Conservation (phyloP, 1,139 yeast species). For the Hansenula lynferdii region DNA sequence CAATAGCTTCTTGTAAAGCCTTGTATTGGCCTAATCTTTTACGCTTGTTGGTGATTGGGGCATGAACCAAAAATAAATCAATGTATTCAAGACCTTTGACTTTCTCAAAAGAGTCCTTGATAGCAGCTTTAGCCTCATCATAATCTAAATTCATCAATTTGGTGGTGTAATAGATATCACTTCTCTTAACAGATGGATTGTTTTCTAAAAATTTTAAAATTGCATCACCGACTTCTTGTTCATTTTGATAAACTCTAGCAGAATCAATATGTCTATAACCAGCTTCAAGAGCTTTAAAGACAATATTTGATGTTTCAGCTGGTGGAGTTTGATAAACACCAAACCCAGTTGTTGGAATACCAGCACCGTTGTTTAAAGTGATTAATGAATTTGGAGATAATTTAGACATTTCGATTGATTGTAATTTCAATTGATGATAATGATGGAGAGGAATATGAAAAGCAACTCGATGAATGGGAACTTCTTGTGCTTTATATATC, state of each 20-base stretch:
- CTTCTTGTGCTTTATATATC: too few species aligned
- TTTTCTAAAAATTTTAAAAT: slow-evolving; percentile 21
- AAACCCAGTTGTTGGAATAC: slow-evolving; percentile 5
- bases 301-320: slow-evolving; percentile 19
- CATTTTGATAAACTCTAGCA: slow-evolving; percentile 38
- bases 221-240: slow-evolving; percentile 36
- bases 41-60: slow-evolving; percentile 30
- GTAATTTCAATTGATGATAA: too few species aligned
- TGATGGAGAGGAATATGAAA: too few species aligned
- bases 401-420: background rate
- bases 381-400: slow-evolving; percentile 1
- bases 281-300: slow-evolving; percentile 33
- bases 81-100: background rate
- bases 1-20: slow-evolving; percentile 36
- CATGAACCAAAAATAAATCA: slow-evolving; percentile 29
- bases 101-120: background rate
- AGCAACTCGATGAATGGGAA: too few species aligned
- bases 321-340: slow-evolving; percentile 14
- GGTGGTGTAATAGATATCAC: background rate
- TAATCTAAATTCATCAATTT: background rate
- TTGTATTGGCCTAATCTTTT: slow-evolving; percentile 35
- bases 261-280: slow-evolving; percentile 55
- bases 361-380: slow-evolving; percentile 21
- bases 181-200: background rate
- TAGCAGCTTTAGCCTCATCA: background rate